These are phyloP conservation scores for Xylaria arbuscula DNA, from an alignment of 2,329 filamentous ascomycete genomes.

Conservation along the genomic window DNA sequence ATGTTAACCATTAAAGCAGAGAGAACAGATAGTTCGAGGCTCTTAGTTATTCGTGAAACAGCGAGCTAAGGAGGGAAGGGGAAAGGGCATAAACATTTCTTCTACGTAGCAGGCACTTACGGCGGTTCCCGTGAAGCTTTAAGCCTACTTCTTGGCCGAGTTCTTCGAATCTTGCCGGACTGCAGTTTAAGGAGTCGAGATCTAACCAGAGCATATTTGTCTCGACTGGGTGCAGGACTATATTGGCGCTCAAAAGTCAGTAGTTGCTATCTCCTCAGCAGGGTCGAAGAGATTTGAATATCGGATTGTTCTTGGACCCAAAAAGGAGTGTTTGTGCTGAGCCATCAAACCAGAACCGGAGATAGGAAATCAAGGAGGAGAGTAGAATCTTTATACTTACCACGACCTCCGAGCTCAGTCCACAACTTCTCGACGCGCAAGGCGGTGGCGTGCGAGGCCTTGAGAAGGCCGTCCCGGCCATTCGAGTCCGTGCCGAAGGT, in stretches of 20 bases:
- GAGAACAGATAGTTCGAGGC: neutral
- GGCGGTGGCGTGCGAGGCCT: slow-evolving; percentile 67
- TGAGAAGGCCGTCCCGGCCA: slow-evolving; percentile 55
- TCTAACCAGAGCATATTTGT: slow-evolving; percentile 84
- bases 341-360: neutral
- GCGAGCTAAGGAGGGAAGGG: neutral
- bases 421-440: slow-evolving; percentile 71
- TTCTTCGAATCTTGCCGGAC: slow-evolving; percentile 41
- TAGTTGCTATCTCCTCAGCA: no score
- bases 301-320: neutral
- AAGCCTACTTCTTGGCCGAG: slow-evolving; percentile 46
- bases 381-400: neutral
- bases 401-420: slow-evolving; percentile 69
- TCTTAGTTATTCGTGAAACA: neutral
- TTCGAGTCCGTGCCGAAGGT: slow-evolving; percentile 72
- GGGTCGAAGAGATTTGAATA: neutral
- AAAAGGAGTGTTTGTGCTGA: neutral
- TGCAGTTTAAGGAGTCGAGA: slow-evolving; percentile 45
- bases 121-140: slow-evolving; percentile 43
- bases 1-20: neutral
- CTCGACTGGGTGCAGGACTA: slow-evolving; percentile 67
- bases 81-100: neutral
- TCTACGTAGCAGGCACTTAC: slow-evolving; percentile 28
- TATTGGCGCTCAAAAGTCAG: neutral
- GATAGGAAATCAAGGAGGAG: neutral